Evolutionary conservation across 257 asterid species (phyloP).

Genomic region (Solanum pimpinellifolium): DNA sequence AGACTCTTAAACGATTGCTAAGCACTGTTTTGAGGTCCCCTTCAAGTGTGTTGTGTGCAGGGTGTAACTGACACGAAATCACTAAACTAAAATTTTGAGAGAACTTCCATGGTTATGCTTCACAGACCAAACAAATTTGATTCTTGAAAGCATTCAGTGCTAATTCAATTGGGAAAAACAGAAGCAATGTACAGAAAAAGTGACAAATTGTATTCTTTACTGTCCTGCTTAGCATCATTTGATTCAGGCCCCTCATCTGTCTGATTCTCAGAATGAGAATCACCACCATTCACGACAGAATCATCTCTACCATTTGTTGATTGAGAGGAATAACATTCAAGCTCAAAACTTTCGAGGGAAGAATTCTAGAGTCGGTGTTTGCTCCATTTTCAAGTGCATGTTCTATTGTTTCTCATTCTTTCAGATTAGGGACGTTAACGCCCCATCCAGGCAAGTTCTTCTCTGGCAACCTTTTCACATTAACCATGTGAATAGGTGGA

Average conservation of each 20-base stretch:
- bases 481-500: constrained; percentile 69
- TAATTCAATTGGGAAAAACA: background rate
- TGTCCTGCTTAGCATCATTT: constrained; percentile 5
- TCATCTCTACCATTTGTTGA: constrained; percentile 26
- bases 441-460: constrained; percentile 99
- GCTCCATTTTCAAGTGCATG: constrained; percentile 38
- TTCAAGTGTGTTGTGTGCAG: background rate
- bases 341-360: constrained; percentile 59
- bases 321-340: constrained; percentile 30
- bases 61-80: background rate
- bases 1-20: background rate
- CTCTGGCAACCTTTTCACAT: constrained; percentile 83
- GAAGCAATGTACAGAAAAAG: background rate
- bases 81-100: background rate
- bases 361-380: constrained; percentile 51
- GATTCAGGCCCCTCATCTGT: constrained; percentile 14
- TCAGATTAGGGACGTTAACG: constrained; percentile 81
- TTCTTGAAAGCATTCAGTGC: background rate
- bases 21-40: background rate
- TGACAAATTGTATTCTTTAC: background rate
- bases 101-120: background rate
- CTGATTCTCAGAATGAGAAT: constrained; percentile 22
- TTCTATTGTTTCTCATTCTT: constrained; percentile 96
- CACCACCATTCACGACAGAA: constrained; percentile 29
- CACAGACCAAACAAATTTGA: background rate